These are phyloP conservation scores for Dittrichia graveolens DNA, from an alignment of 129 eudicot species.

Conservation along the genomic window DNA sequence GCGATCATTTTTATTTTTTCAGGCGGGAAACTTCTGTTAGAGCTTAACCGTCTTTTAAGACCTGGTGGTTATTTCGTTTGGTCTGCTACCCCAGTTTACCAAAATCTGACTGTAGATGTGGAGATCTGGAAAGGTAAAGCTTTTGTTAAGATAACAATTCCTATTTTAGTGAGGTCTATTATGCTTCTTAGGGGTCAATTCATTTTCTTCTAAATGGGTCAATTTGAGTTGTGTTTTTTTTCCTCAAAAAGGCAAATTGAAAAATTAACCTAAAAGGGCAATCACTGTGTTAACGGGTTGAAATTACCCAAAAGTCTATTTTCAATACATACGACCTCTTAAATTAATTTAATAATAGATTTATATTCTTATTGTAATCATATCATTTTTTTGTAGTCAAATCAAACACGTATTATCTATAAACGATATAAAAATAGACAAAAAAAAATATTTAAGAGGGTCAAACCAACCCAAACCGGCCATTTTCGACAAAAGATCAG, in stretches of 20 bases:
- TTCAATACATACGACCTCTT: not conserved
- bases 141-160: not conserved
- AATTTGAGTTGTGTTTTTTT: no score
- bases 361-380: not conserved
- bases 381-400: not conserved
- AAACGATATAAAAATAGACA: not conserved
- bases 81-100: constrained; percentile 74
- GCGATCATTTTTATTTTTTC: constrained; percentile 6
- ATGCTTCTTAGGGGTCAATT: not conserved
- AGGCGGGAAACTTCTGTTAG: constrained; percentile 68
- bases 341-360: not conserved
- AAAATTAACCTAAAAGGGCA: not conserved
- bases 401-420: not conserved
- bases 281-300: not conserved
- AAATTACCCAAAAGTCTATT: not conserved
- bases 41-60: constrained; percentile 55
- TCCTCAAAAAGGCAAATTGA: not conserved
- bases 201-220: not conserved
- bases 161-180: not conserved
- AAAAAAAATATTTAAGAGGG: not conserved
- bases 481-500: not conserved
- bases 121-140: constrained; percentile 56
- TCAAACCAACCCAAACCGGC: not conserved
- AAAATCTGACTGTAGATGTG: constrained; percentile 41
- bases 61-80: constrained; percentile 70